A percentile compares a stretch with the other conserved stretches of the same genome.
phyloP scores from a whole-genome alignment of 352 stramenopile species.

The Pythium monospermum region DNA sequence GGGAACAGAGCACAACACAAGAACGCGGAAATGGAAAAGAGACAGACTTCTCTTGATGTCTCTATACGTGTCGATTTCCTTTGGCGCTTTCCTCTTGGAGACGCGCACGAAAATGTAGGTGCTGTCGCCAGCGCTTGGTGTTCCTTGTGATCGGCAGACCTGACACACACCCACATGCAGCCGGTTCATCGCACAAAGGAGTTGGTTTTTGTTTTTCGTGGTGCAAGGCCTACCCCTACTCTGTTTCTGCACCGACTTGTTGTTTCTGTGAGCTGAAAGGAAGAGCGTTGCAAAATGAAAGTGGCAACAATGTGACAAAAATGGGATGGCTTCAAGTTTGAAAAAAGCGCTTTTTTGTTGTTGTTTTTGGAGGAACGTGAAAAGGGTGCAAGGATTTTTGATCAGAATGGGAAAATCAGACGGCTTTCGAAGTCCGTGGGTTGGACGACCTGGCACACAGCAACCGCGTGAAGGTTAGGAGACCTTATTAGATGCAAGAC shows the following conservation, averaged over 20 bases:
- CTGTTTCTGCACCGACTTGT: too few relatives aligned
- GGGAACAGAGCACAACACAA: constrained; percentile 1
- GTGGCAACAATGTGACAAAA: constrained; percentile 4
- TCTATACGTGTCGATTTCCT: background rate
- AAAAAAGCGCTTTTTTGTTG: constrained; percentile 14
- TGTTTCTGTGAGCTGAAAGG: too few relatives aligned
- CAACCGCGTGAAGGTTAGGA: background rate
- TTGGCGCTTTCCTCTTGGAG: background rate
- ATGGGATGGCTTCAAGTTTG: background rate
- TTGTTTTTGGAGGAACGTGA: background rate
- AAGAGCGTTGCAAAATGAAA: background rate
- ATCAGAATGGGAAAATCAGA: constrained; percentile 50
- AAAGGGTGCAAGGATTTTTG: background rate
- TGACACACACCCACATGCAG: too few relatives aligned
- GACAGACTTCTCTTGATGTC: background rate
- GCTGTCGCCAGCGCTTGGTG: too few relatives aligned
- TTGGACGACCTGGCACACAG: constrained; percentile 35
- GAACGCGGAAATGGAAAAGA: background rate
- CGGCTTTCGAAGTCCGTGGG: constrained; percentile 59
- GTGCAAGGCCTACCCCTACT: too few relatives aligned
- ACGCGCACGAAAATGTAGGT: too few relatives aligned
- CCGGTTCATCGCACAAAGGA: too few relatives aligned
- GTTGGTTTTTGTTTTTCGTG: too few relatives aligned
- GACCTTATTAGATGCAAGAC: background rate
- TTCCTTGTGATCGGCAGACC: background rate